A percentile compares a stretch with the other conserved stretches of the same genome.
Evolutionary conservation across 1,139 yeast species (phyloP).

Genomic region (Hansenula anomala): DNA sequence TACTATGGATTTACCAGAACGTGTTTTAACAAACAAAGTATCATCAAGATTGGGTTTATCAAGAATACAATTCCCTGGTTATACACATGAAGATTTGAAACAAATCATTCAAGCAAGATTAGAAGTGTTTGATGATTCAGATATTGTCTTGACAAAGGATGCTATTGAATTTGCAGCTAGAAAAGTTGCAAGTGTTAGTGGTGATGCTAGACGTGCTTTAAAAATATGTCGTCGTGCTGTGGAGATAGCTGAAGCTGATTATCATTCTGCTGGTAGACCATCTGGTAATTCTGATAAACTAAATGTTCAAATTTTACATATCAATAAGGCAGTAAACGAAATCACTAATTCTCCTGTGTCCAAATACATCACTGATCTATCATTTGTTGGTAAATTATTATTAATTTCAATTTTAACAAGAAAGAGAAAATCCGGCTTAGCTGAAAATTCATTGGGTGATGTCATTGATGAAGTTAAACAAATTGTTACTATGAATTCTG

Average conservation of each 20-base stretch:
- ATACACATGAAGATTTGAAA: conserved; percentile 73
- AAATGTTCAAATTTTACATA: conserved; percentile 63
- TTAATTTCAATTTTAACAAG: conserved; percentile 63
- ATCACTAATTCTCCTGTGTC: conserved; percentile 71
- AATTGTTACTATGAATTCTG: conserved; percentile 33
- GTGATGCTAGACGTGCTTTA: conserved; percentile 93
- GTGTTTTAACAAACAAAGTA: conserved; percentile 80
- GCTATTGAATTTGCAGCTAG: conserved; percentile 91
- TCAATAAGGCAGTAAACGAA: conserved; percentile 75
- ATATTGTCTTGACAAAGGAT: conserved; percentile 50
- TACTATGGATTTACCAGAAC: conserved; percentile 95
- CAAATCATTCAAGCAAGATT: conserved; percentile 71
- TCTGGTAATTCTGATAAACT: conserved; percentile 30
- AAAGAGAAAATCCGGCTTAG: conserved; percentile 62
- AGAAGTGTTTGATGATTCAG: conserved; percentile 41
- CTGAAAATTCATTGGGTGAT: conserved; percentile 72
- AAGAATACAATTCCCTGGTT: conserved; percentile 85
- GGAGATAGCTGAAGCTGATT: conserved; percentile 55
- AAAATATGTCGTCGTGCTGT: conserved; percentile 88
- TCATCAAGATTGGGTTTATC: conserved; percentile 88
- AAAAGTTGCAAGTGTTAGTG: conserved; percentile 93
- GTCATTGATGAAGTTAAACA: conserved; percentile 71
- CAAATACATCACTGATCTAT: conserved; percentile 51
- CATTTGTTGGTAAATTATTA: conserved; percentile 69
- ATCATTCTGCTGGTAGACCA: conserved; percentile 25